Evolutionary conservation across 768 basidiomycete genomes (phyloP).

Genomic region (Phlebiopsis gigantea): DNA sequence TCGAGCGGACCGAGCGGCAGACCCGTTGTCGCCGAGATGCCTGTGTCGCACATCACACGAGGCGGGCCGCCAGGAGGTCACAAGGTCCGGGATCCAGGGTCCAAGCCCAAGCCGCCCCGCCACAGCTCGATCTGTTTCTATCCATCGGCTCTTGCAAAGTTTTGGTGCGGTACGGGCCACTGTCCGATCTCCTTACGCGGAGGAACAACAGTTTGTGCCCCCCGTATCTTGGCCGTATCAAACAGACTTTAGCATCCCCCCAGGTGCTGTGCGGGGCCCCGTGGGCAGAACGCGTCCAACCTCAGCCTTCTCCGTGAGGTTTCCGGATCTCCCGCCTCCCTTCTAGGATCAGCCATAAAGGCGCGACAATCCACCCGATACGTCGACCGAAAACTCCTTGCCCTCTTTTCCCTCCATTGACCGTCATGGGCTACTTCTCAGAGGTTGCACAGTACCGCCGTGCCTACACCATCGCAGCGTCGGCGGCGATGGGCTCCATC

Average conservation of each 20-base stretch:
- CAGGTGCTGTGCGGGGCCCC: not conserved
- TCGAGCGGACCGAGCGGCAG: too few species aligned
- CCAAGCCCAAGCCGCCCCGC: not conserved
- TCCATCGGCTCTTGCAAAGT: not conserved
- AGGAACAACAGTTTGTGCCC: not conserved
- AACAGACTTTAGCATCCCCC: not conserved
- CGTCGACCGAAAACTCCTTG: not conserved
- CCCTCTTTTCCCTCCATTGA: not conserved
- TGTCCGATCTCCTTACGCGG: not conserved
- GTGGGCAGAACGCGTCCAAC: not conserved
- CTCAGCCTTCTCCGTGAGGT: not conserved
- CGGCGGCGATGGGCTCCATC: conserved; percentile 42
- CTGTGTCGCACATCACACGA: too few species aligned
- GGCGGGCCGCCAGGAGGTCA: too few species aligned
- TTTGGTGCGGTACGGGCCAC: not conserved
- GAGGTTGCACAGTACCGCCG: conserved; percentile 30
- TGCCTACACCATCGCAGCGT: conserved; percentile 39
- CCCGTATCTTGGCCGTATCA: not conserved
- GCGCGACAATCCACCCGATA: not conserved
- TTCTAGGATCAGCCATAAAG: not conserved
- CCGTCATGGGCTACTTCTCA: not conserved
- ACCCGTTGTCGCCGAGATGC: too few species aligned
- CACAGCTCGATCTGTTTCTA: not conserved
- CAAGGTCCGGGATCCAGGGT: too few species aligned
- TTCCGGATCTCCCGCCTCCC: not conserved